Conservation (phyloP, 495 filamentous ascomycete species). For the Trichoderma gamsii region DNA sequence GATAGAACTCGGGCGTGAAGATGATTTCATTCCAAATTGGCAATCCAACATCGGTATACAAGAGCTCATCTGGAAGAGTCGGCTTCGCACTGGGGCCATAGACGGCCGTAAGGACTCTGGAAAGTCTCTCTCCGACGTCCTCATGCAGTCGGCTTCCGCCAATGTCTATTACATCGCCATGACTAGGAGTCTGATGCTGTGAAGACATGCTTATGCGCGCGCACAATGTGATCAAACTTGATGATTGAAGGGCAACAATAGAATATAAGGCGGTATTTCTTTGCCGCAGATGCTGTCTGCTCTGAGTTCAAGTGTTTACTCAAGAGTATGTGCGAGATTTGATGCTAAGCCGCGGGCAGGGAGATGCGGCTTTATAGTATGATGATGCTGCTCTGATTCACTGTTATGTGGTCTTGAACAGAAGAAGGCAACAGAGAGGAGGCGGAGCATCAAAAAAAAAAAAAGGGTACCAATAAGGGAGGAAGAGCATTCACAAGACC, state of each 20-base stretch:
- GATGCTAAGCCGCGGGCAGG: background rate
- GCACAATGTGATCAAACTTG: background rate
- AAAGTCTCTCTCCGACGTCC: background rate
- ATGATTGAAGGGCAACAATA: background rate
- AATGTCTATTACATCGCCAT: slow-evolving; percentile 16
- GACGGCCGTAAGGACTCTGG: background rate
- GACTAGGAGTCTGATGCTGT: background rate
- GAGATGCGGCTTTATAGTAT: background rate
- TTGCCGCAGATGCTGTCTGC: background rate
- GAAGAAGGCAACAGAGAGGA: background rate
- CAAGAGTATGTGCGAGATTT: background rate
- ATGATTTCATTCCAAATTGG: slow-evolving; percentile 17
- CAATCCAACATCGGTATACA: slow-evolving; percentile 11
- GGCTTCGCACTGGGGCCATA: background rate
- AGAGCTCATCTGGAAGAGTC: slow-evolving; percentile 12
- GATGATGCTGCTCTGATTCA: background rate
- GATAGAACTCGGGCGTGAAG: slow-evolving; percentile 12
- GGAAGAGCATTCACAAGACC: background rate
- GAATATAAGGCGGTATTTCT: background rate
- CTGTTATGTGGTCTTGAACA: background rate
- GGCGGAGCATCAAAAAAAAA: background rate
- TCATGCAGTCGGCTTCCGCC: slow-evolving; percentile 13
- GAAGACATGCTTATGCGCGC: background rate
- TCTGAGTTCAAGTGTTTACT: background rate
- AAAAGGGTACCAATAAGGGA: background rate